Percentiles rank a stretch among this genome's conserved stretches.
phyloP scores from a whole-genome alignment of 1,284 basidiomycete genomes.

The Ceratobasidium sp. region DNA sequence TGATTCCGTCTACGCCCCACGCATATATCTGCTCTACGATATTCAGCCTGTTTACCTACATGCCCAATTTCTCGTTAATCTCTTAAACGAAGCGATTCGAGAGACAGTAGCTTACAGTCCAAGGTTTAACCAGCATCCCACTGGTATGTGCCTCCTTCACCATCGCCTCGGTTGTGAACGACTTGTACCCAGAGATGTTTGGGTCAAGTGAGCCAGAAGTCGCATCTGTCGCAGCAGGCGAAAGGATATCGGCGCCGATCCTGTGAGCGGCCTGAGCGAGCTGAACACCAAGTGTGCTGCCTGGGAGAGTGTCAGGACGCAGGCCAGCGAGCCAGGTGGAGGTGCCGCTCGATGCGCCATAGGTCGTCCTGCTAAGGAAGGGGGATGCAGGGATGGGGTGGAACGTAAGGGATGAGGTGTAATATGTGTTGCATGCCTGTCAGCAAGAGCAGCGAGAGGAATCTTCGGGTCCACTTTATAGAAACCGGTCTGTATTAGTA shows the following conservation, averaged over 20 bases:
- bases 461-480: constrained; percentile 63
- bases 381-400: not conserved
- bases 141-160: constrained; percentile 70
- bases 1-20: constrained; percentile 75
- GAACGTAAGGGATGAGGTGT: too few species aligned
- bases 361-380: constrained; percentile 10
- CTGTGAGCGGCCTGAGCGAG: constrained; percentile 74
- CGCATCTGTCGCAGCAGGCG: constrained; percentile 64
- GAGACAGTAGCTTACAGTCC: constrained; percentile 66
- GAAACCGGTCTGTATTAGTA: not conserved
- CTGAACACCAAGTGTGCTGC: too few species aligned
- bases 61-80: not conserved
- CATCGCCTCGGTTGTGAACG: constrained; percentile 75
- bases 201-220: constrained; percentile 60
- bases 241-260: constrained; percentile 74
- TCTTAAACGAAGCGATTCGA: not conserved
- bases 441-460: constrained; percentile 68
- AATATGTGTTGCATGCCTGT: constrained; percentile 59
- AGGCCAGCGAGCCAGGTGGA: constrained; percentile 73
- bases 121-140: constrained; percentile 72
- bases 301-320: constrained; percentile 66
- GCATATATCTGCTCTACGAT: constrained; percentile 67
- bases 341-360: constrained; percentile 43
- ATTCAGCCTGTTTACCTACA: constrained; percentile 68
- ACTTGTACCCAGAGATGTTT: constrained; percentile 59